Evolutionary conservation across 257 asterid species (phyloP).

Genomic region (Ilex asprella): DNA sequence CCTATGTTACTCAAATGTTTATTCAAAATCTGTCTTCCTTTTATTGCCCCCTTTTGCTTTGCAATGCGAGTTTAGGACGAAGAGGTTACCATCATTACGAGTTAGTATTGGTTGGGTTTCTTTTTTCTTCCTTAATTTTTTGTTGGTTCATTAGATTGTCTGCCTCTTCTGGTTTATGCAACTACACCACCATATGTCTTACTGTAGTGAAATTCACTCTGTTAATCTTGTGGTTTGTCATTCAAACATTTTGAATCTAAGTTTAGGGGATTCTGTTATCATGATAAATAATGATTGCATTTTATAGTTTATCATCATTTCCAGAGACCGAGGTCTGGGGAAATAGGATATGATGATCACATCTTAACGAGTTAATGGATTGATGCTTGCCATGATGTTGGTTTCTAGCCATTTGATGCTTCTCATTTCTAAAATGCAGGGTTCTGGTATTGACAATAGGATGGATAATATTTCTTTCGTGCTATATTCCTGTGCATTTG

Average conservation of each 20-base stretch:
- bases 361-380: constrained; percentile 1
- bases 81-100: neutral
- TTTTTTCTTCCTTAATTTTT: neutral
- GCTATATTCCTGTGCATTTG: constrained; percentile 92
- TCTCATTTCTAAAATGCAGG: constrained; percentile 46
- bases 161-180: too few relatives aligned
- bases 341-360: neutral
- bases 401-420: constrained; percentile 17
- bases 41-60: neutral
- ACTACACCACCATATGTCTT: neutral
- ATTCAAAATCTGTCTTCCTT: neutral
- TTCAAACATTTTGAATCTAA: too few relatives aligned
- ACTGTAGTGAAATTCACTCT: neutral
- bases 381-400: constrained; percentile 11
- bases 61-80: neutral
- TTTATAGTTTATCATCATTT: neutral
- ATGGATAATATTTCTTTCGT: constrained; percentile 87
- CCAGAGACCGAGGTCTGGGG: neutral
- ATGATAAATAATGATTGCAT: neutral
- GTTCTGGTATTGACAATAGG: constrained; percentile 80
- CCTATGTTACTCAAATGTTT: neutral
- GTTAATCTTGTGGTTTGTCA: too few relatives aligned
- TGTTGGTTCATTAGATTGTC: neutral
- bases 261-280: neutral
- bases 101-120: neutral